Evolutionary conservation across 73 alveolate genomes (phyloP).

Genomic region (Paramecium sonneborni): DNA sequence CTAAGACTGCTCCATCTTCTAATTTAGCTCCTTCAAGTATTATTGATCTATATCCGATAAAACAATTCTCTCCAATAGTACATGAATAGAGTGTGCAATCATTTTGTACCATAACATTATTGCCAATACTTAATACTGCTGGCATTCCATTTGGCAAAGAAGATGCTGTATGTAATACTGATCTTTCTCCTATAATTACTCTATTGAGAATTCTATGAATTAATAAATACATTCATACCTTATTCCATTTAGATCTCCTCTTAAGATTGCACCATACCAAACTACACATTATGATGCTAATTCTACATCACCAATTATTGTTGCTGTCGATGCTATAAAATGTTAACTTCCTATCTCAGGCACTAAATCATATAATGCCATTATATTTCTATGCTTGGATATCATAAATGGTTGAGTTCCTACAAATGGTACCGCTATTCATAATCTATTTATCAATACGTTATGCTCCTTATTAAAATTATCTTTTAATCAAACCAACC

Average conservation of each 20-base stretch:
- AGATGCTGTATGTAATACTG: constrained; percentile 82
- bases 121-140: constrained; percentile 71
- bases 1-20: constrained; percentile 86
- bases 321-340: constrained; percentile 71
- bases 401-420: background rate
- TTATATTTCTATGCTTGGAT: constrained; percentile 61
- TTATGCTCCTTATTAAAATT: background rate
- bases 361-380: constrained; percentile 70
- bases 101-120: constrained; percentile 76
- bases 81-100: constrained; percentile 80
- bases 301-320: constrained; percentile 72
- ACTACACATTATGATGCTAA: constrained; percentile 67
- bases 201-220: constrained; percentile 56
- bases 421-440: constrained; percentile 5
- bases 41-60: constrained; percentile 79
- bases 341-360: constrained; percentile 66
- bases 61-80: constrained; percentile 78
- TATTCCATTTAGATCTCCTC: constrained; percentile 74
- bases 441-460: background rate
- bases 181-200: constrained; percentile 85
- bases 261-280: constrained; percentile 73
- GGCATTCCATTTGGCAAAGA: constrained; percentile 84
- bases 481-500: background rate
- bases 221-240: background rate
- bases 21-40: constrained; percentile 87